Conservation (phyloP, 768 basidiomycete genomes). For the Chlorophyllum brunneum region DNA sequence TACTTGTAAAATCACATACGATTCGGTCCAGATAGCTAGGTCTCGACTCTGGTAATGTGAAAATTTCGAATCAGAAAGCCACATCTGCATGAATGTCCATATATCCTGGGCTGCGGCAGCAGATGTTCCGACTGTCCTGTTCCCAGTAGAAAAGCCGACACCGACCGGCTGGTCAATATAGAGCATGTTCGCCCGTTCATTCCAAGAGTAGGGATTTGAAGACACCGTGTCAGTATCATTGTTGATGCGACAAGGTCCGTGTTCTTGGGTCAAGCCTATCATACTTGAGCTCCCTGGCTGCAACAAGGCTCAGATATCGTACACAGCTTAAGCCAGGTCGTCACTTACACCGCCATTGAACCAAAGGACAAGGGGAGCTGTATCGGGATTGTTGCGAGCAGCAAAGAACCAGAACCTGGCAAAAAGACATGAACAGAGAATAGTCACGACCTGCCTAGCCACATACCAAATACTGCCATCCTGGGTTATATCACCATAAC, state of each 20-base stretch:
- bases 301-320: neutral
- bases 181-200: slow-evolving; percentile 49
- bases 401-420: slow-evolving; percentile 69
- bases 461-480: slow-evolving; percentile 53
- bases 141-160: slow-evolving; percentile 59
- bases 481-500: slow-evolving; percentile 56
- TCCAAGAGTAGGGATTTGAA: slow-evolving; percentile 58
- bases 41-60: slow-evolving; percentile 38
- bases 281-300: slow-evolving; percentile 54
- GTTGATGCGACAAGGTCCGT: slow-evolving; percentile 67
- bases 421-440: neutral
- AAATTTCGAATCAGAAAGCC: slow-evolving; percentile 52
- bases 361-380: slow-evolving; percentile 63
- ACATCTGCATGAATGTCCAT: slow-evolving; percentile 64
- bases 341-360: slow-evolving; percentile 58
- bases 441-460: neutral
- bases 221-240: slow-evolving; percentile 48
- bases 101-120: slow-evolving; percentile 50
- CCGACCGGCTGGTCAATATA: slow-evolving; percentile 65
- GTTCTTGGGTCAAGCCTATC: slow-evolving; percentile 69
- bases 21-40: slow-evolving; percentile 64
- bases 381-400: slow-evolving; percentile 54
- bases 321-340: neutral
- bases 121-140: slow-evolving; percentile 44
- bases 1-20: slow-evolving; percentile 27